phyloP scores from a whole-genome alignment of 345 rosid genomes.

The Lepidium africanum region DNA sequence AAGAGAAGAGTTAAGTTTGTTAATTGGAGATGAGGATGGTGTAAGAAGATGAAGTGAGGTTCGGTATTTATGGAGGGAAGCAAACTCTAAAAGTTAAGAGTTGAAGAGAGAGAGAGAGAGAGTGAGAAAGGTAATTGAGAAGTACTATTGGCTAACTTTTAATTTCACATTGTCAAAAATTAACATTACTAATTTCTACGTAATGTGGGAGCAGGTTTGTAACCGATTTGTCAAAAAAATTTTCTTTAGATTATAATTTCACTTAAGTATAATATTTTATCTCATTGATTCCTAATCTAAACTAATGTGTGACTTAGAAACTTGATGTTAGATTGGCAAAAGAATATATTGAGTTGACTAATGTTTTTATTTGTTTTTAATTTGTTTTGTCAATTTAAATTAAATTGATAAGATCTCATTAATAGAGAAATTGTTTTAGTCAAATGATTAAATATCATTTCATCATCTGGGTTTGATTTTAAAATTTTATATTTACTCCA shows the following conservation, averaged over 20 bases:
- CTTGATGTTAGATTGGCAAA: background rate
- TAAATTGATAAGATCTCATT: background rate
- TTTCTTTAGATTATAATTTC: background rate
- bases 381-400: no score
- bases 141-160: background rate
- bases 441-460: no score
- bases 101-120: background rate
- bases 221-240: constrained; percentile 5
- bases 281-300: background rate
- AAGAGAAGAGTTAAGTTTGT: constrained; percentile 15
- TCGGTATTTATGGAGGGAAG: constrained; percentile 31
- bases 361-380: no score
- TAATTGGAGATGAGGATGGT: constrained; percentile 13
- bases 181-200: constrained; percentile 11
- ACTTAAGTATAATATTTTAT: background rate
- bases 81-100: background rate
- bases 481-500: no score
- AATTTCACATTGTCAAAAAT: background rate
- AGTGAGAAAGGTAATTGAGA: background rate
- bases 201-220: constrained; percentile 23
- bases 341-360: constrained; percentile 13
- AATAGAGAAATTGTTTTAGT: no score
- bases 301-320: background rate
- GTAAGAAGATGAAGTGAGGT: constrained; percentile 14
- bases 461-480: no score